Evolutionary conservation across 1,284 basidiomycete genomes (phyloP).

Genomic region (Ceratobasidium sp.): DNA sequence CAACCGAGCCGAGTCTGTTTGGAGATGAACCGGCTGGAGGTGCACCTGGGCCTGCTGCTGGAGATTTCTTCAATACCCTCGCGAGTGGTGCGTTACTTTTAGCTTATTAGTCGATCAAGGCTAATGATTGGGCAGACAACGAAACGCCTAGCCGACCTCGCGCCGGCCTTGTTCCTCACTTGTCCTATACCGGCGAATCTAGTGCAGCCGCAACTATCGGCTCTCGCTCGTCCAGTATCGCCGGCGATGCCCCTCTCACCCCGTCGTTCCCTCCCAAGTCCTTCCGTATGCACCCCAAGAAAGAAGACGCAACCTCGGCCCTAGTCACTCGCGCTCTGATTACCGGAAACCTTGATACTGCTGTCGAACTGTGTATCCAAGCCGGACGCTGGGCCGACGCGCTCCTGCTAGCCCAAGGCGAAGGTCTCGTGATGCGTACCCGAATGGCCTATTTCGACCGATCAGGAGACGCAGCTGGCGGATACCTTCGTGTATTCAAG

Average conservation of each 20-base stretch:
- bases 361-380: conserved; percentile 90
- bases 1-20: conserved; percentile 85
- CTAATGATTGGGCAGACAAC: conserved; percentile 41
- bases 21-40: conserved; percentile 75
- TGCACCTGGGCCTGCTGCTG: conserved; percentile 67
- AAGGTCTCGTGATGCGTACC: conserved; percentile 87
- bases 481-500: conserved; percentile 94
- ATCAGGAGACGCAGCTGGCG: conserved; percentile 69
- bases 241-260: conserved; percentile 69
- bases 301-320: conserved; percentile 87
- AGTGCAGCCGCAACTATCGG: conserved; percentile 91
- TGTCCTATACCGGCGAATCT: conserved; percentile 78
- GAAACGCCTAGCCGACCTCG: conserved; percentile 39
- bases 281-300: conserved; percentile 90
- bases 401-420: conserved; percentile 89
- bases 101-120: not conserved
- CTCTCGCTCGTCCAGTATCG: conserved; percentile 82
- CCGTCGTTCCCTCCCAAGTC: conserved; percentile 59
- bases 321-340: conserved; percentile 93
- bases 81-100: conserved; percentile 43
- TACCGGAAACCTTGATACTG: conserved; percentile 91
- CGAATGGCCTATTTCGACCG: conserved; percentile 95
- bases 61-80: conserved; percentile 91
- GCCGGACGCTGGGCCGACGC: conserved; percentile 93
- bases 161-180: conserved; percentile 72